A percentile compares a stretch with the other conserved stretches of the same genome.
Evolutionary conservation across 768 basidiomycete genomes (phyloP).

Genomic region (Coprinopsis marcescibilis): DNA sequence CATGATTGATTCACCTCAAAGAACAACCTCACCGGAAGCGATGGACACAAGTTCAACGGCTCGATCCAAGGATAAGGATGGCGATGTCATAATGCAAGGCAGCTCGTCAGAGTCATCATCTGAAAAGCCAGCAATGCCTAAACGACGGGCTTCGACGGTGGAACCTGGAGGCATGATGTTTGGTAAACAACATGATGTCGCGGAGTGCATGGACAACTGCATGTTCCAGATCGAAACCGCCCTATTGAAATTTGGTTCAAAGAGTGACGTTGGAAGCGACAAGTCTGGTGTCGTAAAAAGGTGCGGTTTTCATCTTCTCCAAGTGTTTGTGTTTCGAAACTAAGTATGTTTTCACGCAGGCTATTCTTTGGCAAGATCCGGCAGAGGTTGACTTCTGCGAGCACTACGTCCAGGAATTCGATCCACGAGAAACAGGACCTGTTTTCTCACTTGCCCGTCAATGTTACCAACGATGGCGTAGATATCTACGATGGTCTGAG

Average conservation of each 20-base stretch:
- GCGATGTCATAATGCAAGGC: constrained; percentile 37
- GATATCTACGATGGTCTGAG: constrained; percentile 94
- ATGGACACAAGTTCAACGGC: constrained; percentile 23
- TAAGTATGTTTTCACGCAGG: constrained; percentile 20
- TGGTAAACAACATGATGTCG: constrained; percentile 96
- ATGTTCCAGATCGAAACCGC: constrained; percentile 98
- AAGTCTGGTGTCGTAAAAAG: constrained; percentile 74
- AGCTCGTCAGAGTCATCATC: too few species aligned
- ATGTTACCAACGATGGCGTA: constrained; percentile 82
- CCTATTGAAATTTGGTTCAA: constrained; percentile 63
- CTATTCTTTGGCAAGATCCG: constrained; percentile 87
- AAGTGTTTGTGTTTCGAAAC: not conserved
- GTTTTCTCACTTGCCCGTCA: constrained; percentile 91
- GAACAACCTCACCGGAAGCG: constrained; percentile 22
- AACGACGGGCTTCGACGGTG: constrained; percentile 46
- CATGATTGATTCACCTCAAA: constrained; percentile 22
- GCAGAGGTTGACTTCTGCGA: constrained; percentile 39
- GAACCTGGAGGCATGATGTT: constrained; percentile 84
- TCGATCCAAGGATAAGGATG: constrained; percentile 26
- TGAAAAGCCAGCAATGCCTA: constrained; percentile 51
- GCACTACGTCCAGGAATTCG: constrained; percentile 40
- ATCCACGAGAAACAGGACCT: constrained; percentile 85
- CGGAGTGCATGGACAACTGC: constrained; percentile 99
- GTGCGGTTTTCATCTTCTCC: constrained; percentile 30
- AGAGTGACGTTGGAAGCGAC: constrained; percentile 36